Conservation (phyloP, 768 basidiomycete genomes). For the Agrocybe chaxingu region DNA sequence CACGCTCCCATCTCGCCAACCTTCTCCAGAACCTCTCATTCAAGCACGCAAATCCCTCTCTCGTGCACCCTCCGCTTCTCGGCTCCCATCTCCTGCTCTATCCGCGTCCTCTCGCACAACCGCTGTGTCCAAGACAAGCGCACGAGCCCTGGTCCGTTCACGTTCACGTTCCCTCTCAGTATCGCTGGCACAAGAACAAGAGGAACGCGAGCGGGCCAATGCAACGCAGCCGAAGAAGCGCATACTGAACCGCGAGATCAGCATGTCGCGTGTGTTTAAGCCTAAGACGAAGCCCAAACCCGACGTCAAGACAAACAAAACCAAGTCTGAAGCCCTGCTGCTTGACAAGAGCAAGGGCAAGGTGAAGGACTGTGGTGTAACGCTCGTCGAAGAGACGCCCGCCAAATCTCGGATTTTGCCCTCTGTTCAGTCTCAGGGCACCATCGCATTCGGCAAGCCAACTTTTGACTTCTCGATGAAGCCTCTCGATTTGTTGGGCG, state of each 20-base stretch:
- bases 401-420: conserved; percentile 22
- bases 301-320: conserved; percentile 11
- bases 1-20: conserved; percentile 9
- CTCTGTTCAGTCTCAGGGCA: conserved; percentile 6
- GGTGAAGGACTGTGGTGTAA: conserved; percentile 30
- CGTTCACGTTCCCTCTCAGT: conserved; percentile 65
- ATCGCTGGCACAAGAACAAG: conserved; percentile 64
- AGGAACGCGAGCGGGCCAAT: conserved; percentile 36
- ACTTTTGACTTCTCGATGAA: not conserved
- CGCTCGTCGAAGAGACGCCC: conserved; percentile 57
- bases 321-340: conserved; percentile 7
- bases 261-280: conserved; percentile 74
- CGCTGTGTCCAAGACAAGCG: conserved; percentile 7
- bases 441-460: not conserved
- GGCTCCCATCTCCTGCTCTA: conserved; percentile 27
- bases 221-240: conserved; percentile 43
- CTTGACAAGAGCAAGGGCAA: conserved; percentile 7
- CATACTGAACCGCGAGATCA: conserved; percentile 65
- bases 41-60: conserved; percentile 9
- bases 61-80: conserved; percentile 24
- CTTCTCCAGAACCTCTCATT: not conserved
- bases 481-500: no score
- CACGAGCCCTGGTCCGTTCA: conserved; percentile 28
- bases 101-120: conserved; percentile 16
- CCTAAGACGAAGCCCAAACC: conserved; percentile 27